A percentile compares a stretch with the other conserved stretches of the same genome.
phyloP scores from a whole-genome alignment of 163 green algal species.

The Volvox carteri region DNA sequence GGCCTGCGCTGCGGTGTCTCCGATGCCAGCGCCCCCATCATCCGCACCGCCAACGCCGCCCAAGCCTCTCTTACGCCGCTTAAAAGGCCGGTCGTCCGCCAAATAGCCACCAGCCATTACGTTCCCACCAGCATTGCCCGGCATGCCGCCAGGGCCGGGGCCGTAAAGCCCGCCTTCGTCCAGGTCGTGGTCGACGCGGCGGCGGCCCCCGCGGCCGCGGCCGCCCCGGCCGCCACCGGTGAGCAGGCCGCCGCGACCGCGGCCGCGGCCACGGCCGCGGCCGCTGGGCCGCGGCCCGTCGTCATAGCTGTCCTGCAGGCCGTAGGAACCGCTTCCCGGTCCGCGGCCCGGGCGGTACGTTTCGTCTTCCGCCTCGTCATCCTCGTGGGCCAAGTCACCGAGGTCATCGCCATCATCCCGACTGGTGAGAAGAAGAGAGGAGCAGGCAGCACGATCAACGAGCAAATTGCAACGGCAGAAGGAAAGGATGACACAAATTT shows the following conservation, averaged over 20 bases:
- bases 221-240: constrained; percentile 44
- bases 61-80: constrained; percentile 55
- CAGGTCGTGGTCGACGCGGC: constrained; percentile 62
- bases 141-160: not conserved
- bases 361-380: constrained; percentile 66
- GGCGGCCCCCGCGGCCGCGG: constrained; percentile 51
- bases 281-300: constrained; percentile 13
- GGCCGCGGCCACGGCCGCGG: constrained; percentile 36
- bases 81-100: constrained; percentile 51
- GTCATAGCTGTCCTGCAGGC: constrained; percentile 41
- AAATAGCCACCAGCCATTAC: not conserved
- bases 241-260: not conserved
- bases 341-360: constrained; percentile 42
- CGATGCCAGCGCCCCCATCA: constrained; percentile 8
- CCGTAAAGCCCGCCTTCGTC: not conserved
- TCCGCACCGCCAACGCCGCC: constrained; percentile 14
- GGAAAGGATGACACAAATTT: not conserved
- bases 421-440: not conserved
- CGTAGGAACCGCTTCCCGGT: constrained; percentile 13
- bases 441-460: no score
- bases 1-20: not conserved
- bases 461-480: no score
- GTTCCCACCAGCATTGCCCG: not conserved
- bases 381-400: constrained; percentile 58
- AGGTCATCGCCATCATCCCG: constrained; percentile 41